Percentiles rank a stretch among this genome's conserved stretches.
These are phyloP conservation scores for Diphasiastrum complanatum DNA, from an alignment of 83 land plant genomes.

Conservation along the genomic window DNA sequence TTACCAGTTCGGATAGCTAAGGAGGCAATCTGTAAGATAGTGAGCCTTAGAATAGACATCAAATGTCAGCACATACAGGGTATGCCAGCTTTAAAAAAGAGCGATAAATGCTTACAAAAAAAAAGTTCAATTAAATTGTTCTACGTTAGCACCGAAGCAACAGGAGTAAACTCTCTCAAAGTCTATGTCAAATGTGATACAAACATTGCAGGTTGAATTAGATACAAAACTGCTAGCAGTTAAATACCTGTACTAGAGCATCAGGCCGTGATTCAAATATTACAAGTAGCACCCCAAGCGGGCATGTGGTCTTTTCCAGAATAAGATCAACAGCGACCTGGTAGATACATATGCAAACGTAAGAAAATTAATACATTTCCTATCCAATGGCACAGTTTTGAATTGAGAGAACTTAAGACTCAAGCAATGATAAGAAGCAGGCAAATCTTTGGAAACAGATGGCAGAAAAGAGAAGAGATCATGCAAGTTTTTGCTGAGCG, in stretches of 20 bases:
- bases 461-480: too few relatives aligned
- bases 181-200: neutral
- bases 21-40: constrained; percentile 93
- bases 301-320: constrained; percentile 75
- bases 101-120: too few relatives aligned
- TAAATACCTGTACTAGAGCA: constrained; percentile 84
- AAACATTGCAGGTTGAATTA: neutral
- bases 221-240: neutral
- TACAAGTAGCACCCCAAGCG: constrained; percentile 86
- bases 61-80: constrained; percentile 3
- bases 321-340: constrained; percentile 87
- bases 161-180: neutral
- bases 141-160: neutral
- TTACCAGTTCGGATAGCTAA: constrained; percentile 93
- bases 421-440: too few relatives aligned
- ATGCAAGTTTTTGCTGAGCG: too few relatives aligned
- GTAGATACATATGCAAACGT: neutral
- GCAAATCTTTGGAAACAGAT: too few relatives aligned
- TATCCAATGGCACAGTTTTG: neutral
- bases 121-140: too few relatives aligned
- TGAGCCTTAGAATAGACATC: constrained; percentile 4
- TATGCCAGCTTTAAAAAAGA: neutral
- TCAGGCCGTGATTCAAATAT: constrained; percentile 97
- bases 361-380: neutral
- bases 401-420: too few relatives aligned